phyloP scores from a whole-genome alignment of 1,284 basidiomycete species.

The Melanopsichium pennsylvanicum region DNA sequence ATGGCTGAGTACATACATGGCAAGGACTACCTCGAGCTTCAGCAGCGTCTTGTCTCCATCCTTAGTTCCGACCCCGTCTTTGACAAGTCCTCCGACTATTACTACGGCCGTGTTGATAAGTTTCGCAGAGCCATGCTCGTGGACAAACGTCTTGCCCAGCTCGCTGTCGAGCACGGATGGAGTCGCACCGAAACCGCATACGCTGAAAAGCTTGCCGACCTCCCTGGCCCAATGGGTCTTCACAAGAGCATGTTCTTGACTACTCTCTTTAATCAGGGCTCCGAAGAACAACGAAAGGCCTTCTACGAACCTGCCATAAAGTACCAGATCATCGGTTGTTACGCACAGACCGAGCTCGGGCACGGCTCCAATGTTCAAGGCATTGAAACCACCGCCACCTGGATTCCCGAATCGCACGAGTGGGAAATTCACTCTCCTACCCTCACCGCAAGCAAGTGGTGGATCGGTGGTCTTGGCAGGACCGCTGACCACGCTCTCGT shows the following conservation, averaged over 20 bases:
- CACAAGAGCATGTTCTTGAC: slow-evolving; percentile 63
- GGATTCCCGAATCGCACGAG: slow-evolving; percentile 48
- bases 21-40: slow-evolving; percentile 63
- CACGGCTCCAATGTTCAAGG: slow-evolving; percentile 61
- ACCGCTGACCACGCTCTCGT: slow-evolving; percentile 66
- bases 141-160: slow-evolving; percentile 66
- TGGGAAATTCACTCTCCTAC: slow-evolving; percentile 55
- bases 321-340: slow-evolving; percentile 59
- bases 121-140: slow-evolving; percentile 62
- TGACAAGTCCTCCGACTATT: slow-evolving; percentile 73
- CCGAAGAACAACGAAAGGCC: slow-evolving; percentile 57
- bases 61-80: slow-evolving; percentile 73
- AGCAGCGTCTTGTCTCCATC: slow-evolving; percentile 69
- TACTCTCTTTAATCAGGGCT: slow-evolving; percentile 58
- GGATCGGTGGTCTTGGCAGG: slow-evolving; percentile 66
- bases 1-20: slow-evolving; percentile 60
- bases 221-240: slow-evolving; percentile 55
- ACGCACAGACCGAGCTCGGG: slow-evolving; percentile 60
- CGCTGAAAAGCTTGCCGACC: slow-evolving; percentile 57
- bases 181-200: slow-evolving; percentile 21
- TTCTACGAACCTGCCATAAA: slow-evolving; percentile 53
- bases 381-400: slow-evolving; percentile 58
- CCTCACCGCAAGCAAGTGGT: slow-evolving; percentile 60
- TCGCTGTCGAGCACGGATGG: slow-evolving; percentile 67
- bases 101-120: slow-evolving; percentile 64